Evolutionary conservation across 345 rosid species (phyloP).

Genomic region (Anastatica hierochuntica): DNA sequence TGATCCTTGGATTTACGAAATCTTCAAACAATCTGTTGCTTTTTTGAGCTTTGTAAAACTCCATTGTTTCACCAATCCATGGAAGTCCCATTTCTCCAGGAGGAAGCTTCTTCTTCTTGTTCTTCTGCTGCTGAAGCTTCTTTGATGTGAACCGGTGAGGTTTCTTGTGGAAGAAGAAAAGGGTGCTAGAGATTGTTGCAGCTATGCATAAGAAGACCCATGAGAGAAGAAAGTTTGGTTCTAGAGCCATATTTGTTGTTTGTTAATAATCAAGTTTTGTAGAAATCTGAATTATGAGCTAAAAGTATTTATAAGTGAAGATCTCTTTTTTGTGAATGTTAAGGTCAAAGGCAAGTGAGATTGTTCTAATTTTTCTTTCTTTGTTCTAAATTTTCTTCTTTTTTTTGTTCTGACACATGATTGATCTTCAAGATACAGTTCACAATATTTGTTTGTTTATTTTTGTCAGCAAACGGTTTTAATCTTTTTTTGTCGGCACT

Average conservation of each 20-base stretch:
- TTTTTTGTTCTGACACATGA: slow-evolving; percentile 15
- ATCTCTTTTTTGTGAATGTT: slow-evolving; percentile 3
- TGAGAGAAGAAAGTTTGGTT: slow-evolving; percentile 21
- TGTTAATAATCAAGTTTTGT: neutral
- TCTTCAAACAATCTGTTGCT: slow-evolving; percentile 49
- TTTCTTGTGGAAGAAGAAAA: slow-evolving; percentile 32
- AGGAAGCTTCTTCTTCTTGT: slow-evolving; percentile 35
- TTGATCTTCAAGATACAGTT: slow-evolving; percentile 25
- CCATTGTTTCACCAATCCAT: slow-evolving; percentile 63
- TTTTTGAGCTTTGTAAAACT: slow-evolving; percentile 56
- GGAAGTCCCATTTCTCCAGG: slow-evolving; percentile 66
- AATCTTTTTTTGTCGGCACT: slow-evolving; percentile 8
- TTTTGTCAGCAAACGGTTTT: slow-evolving; percentile 11
- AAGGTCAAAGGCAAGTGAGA: slow-evolving; percentile 13
- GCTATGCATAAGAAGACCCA: slow-evolving; percentile 33
- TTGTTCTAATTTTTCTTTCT: neutral
- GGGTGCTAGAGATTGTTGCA: slow-evolving; percentile 26
- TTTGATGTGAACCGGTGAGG: neutral
- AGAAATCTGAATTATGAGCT: neutral
- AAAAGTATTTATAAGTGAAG: slow-evolving; percentile 20
- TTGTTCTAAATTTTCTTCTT: neutral
- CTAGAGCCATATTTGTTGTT: slow-evolving; percentile 22
- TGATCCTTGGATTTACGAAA: slow-evolving; percentile 47
- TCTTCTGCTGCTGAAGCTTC: neutral
- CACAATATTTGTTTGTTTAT: neutral